Evolutionary conservation across 108 stramenopile genomes (phyloP).

Genomic region (Pelagomonas calceolata): DNA sequence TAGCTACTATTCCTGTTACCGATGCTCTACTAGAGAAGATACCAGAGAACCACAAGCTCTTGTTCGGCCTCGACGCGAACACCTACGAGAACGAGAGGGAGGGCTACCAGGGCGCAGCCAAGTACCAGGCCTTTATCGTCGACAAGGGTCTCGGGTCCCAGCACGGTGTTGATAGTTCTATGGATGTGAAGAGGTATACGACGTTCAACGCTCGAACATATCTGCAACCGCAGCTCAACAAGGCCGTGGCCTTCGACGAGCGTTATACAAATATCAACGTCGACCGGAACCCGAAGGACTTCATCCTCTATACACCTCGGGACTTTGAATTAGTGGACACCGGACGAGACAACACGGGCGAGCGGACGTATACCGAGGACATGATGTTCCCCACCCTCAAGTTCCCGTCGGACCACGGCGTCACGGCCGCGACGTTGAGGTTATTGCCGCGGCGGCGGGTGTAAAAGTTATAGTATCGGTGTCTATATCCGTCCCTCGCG

Average conservation of each 20-base stretch:
- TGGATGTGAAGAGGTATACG: constrained; percentile 48
- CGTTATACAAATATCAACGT: constrained; percentile 52
- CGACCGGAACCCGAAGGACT: constrained; percentile 65
- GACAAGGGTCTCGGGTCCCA: constrained; percentile 46
- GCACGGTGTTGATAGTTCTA: constrained; percentile 54
- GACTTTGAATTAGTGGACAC: constrained; percentile 42
- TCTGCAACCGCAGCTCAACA: constrained; percentile 73
- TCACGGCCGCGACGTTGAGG: constrained; percentile 49
- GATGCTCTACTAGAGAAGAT: constrained; percentile 50
- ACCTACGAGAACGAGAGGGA: constrained; percentile 59
- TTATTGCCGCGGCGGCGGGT: too few species aligned
- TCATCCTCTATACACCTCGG: constrained; percentile 58
- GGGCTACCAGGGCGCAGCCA: constrained; percentile 32
- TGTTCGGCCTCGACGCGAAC: constrained; percentile 80
- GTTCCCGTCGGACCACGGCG: constrained; percentile 75
- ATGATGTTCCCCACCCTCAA: constrained; percentile 70
- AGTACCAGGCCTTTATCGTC: constrained; percentile 47
- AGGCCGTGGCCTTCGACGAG: constrained; percentile 57
- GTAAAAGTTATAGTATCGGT: too few species aligned
- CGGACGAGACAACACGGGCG: constrained; percentile 73
- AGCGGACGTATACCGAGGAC: constrained; percentile 53
- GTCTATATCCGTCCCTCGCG: too few species aligned
- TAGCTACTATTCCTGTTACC: constrained; percentile 66
- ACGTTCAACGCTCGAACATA: constrained; percentile 64
- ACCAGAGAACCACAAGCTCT: constrained; percentile 30